Base-by-base conservation (phyloP, 257 asterid genomes). In the Knoxia roxburghii region DNA sequence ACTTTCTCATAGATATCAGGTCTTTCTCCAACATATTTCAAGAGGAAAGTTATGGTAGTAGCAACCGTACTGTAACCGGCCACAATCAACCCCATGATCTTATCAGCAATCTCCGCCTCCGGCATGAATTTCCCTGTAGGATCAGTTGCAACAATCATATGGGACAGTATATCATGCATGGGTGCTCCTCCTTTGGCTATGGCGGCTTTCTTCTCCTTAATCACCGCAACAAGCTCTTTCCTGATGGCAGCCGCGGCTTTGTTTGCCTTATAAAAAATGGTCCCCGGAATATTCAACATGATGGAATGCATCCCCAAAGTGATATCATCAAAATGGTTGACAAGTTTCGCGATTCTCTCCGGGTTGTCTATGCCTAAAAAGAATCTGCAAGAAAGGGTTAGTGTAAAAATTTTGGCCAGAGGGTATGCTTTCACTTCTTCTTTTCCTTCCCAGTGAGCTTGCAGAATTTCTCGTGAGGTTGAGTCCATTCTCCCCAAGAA, bases 51-150 rank as follows among this genome's bases (percentile, higher is more conserved):
- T 6, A 85, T 80, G 1, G 87, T 76, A 0, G 92, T 77, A 6
- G 96, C 88, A 20, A 89, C 95, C 0, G 96, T 86, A 46, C 87
- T 89, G 7, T 89, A 83, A 1, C 92, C 95, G 0, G 96, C 96
- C 1, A 81, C 81, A 24, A 89, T 35, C 60, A 89, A 33, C 6
- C 96, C 95, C 95, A 89, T 87, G 1, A 89, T 71, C 59, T 83
- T 89, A 51, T 87, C 95, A 4, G 92, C 90, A 24, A 87, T 73
- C 67, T 85, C 96, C 6, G 75, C 57, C 27, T 89, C 95, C 3
- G 86, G 78, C 88, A 83, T 79, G 65, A 72, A 39, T 3, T 41
- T 68, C 0, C 94, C 91, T 7, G 58, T 46, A 4, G 84, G 73
- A 61, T 88, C 93, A 2, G 77, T 45, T 1, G 64, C 74, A 5